phyloP scores from a whole-genome alignment of 495 filamentous ascomycete species.

The Aspergillus campestris region DNA sequence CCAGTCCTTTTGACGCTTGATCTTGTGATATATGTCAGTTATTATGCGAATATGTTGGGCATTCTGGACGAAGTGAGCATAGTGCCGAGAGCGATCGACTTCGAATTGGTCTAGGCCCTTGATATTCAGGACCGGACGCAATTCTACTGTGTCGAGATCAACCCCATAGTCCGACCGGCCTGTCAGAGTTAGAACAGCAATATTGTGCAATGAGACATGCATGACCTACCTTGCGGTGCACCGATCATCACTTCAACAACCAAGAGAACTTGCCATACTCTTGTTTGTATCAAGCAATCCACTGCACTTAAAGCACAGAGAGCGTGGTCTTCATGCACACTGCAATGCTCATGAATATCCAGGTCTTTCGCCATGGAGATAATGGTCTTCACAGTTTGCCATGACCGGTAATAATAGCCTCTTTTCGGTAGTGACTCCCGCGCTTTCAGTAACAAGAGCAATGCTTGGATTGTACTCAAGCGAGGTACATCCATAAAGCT shows the following conservation, averaged over 20 bases:
- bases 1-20: slow-evolving; percentile 85
- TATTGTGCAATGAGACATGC: neutral
- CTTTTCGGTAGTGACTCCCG: slow-evolving; percentile 84
- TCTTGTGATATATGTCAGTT: slow-evolving; percentile 62
- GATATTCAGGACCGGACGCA: slow-evolving; percentile 53
- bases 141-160: slow-evolving; percentile 67
- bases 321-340: slow-evolving; percentile 61
- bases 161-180: slow-evolving; percentile 79
- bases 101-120: slow-evolving; percentile 69
- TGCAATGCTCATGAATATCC: slow-evolving; percentile 80
- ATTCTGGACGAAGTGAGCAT: slow-evolving; percentile 67
- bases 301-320: slow-evolving; percentile 56
- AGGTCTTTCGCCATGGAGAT: slow-evolving; percentile 91
- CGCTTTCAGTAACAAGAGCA: slow-evolving; percentile 84
- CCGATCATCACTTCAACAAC: slow-evolving; percentile 89
- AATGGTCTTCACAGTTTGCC: slow-evolving; percentile 92
- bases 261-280: slow-evolving; percentile 88
- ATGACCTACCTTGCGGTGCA: slow-evolving; percentile 72
- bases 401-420: slow-evolving; percentile 95
- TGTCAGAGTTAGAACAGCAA: slow-evolving; percentile 29
- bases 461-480: slow-evolving; percentile 86
- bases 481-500: slow-evolving; percentile 94
- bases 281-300: slow-evolving; percentile 76
- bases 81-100: slow-evolving; percentile 69
- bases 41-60: slow-evolving; percentile 73